These are phyloP conservation scores for Laetiporus sulphureus DNA, from an alignment of 1,284 basidiomycete species.

Conservation along the genomic window DNA sequence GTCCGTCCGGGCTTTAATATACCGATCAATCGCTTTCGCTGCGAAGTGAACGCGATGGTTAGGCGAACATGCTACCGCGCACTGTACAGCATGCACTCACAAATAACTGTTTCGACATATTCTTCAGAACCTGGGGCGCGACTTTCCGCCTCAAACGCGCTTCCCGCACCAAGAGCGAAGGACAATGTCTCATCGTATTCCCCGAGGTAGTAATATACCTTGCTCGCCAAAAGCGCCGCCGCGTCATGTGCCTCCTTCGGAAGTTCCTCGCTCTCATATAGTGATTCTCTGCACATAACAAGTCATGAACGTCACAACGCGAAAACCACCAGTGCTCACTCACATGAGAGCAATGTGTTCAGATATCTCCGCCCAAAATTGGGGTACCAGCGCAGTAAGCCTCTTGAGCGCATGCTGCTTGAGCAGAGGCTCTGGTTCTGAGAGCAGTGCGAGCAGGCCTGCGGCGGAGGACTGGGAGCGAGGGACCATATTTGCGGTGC, in stretches of 20 bases:
- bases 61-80: background rate
- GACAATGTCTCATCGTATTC: constrained; percentile 91
- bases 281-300: constrained; percentile 71
- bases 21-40: constrained; percentile 94
- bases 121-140: constrained; percentile 63
- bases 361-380: constrained; percentile 97
- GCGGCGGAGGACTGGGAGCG: constrained; percentile 75
- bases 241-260: constrained; percentile 66
- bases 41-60: constrained; percentile 5
- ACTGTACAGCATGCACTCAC: constrained; percentile 41
- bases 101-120: constrained; percentile 90
- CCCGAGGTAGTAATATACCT: constrained; percentile 94
- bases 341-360: constrained; percentile 88
- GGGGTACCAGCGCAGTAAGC: constrained; percentile 77
- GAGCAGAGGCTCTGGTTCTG: constrained; percentile 81
- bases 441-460: constrained; percentile 84
- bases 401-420: constrained; percentile 86
- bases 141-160: constrained; percentile 75
- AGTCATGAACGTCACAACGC: too few species aligned
- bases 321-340: too few species aligned
- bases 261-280: constrained; percentile 81
- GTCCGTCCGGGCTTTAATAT: constrained; percentile 59
- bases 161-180: constrained; percentile 87
- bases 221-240: constrained; percentile 87
- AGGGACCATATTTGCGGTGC: constrained; percentile 41